Base-by-base conservation (phyloP, 768 basidiomycete species). In the Amanita pallidorosea region DNA sequence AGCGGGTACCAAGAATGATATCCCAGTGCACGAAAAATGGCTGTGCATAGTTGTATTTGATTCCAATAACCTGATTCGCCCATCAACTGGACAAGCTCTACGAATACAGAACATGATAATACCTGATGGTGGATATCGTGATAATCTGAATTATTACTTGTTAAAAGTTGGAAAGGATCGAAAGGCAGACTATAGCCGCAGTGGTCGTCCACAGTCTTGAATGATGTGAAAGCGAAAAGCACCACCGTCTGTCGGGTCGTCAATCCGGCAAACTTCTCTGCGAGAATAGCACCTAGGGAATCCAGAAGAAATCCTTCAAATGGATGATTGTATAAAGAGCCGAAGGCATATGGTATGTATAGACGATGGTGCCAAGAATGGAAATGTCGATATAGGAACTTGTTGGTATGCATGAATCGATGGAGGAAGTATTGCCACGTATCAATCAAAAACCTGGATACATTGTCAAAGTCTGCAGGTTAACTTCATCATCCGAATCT, bases 341-440 rank as follows among this genome's bases (percentile, higher is more conserved):
- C 96, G 60, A 87, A 99, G 0, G 96, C 91, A 61, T 96, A 98
- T 1, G 96, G 94, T 6, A 95, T 92, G 63, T 98, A 95, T 7
- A 99, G 81, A 7, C 92, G 77, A 64, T 99, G 96, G 66, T 99
- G 96, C 67, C 85, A 83, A 0, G 90, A 91, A 65, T 99, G 96
- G 56, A 97, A 74, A 48, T 88, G 81, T 56, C 81, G 87, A 71
- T 95, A 99, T 29, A 98, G 74, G 67, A 79, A 97, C 57, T 82
- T 87, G 72, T 89, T 90, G 58, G 79, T 68, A 69, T 98, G 96
- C 85, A 96, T 90, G 38, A 71, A 66, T 35, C 95, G 90, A 63
- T 99, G 96, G 17, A 91, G 72, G 69, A 94, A 93, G 67, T 98
- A 99, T 65, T 99, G 94, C 92, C 92, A 97, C 29, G 93, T 93